Base-by-base conservation (phyloP, 768 basidiomycete species). In the Serendipita sp. region DNA sequence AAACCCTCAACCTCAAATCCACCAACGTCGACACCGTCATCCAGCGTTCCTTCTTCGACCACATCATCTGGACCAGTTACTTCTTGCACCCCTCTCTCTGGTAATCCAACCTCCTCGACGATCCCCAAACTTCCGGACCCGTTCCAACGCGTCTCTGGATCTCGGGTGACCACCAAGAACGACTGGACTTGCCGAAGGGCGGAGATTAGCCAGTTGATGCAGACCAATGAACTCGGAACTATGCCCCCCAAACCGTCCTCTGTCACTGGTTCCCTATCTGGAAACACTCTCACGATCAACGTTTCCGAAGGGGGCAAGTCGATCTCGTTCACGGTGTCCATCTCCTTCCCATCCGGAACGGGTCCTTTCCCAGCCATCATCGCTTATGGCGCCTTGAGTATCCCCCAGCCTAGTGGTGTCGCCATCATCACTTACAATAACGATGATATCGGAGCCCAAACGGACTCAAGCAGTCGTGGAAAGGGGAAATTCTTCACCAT, bases 401-500 rank as follows among this genome's bases (percentile, higher is more conserved):
- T 75, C 63, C 74, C 74, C 27, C 62, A 73, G 10, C 72, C 73
- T 6, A 50, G 64, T 27, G 69, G 69, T 2, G 74, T 75, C 48
- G 78, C 80, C 3, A 67, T 75, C n/a, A 76, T 83, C 72, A 79
- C 73, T 45, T 82, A 79, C 74, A 74, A 78, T 70, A 82, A 81
- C 72, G 74, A 78, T 55, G 77, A 78, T 53, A 81, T 84, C 68
- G 83, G 78, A 10, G 73, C 74, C n/a, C 80, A 84, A 69, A 72
- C 72, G 58, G 72, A 74, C 67, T 64, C 66, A 8, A 70, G 71
- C 44, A 80, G 80, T 70, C 78, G 81, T 31, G 82, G 83, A 10
- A 68, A 74, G 53, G 82, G 83, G 40, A 78, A 79, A 64, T 84
- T 84, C 76, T 84, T 78, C 73, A 75, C 76, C 46, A 75, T 84